Evolutionary conservation across 2,329 filamentous ascomycete genomes (phyloP), one percentile per base, ranked within the genome.

Genomic region (Colletotrichum higginsianum): DNA sequence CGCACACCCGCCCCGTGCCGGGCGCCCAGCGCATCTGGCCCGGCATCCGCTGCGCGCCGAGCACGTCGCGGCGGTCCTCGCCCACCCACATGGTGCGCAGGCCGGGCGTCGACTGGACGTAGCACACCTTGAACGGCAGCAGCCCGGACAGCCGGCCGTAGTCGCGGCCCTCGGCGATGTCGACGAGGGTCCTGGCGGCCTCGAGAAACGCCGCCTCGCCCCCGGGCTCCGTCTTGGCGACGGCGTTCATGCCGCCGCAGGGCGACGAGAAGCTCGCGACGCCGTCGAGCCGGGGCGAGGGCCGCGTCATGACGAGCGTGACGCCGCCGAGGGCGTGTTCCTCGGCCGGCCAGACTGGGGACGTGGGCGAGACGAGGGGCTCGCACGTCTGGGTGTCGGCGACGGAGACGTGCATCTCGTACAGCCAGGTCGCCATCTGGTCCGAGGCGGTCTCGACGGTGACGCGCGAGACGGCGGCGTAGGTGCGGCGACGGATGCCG

Each of bases 61-160:
- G 74, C 6, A 86, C 83, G 55, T 86, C 84, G 64, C 80, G 79
- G 23, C 84, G 78, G 66, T 84, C 80, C 67, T 84, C 82, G 18
- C 84, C 84, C 47, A 86, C 62, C 79, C 81, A 84, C 12, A 86
- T 47, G 21, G 75, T 72, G 47, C 74, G 75, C 53, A 75, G 77
- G 1, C 78, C 80, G 0, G 85, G 85, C 8, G 82, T 81, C n/a
- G 78, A 79, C 23, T 82, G 80, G 23, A 83, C 63, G 73, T 86
- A 86, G 73, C 80, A 83, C 7, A 78, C 78, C 23, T 82, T 78
- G 72, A 86, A 84, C 12, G 85, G 84, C 30, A 86, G 49, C 58
- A 85, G 75, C 7, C 84, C 84, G 38, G 80, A 83, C 4, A 86
- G 78, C 0, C 84, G 80, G 18, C 79, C 73, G 2, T 72, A 63